A percentile compares a stretch with the other conserved stretches of the same genome.
Conservation (phyloP, 768 basidiomycete species). For the Daedaleopsis sinensis region DNA sequence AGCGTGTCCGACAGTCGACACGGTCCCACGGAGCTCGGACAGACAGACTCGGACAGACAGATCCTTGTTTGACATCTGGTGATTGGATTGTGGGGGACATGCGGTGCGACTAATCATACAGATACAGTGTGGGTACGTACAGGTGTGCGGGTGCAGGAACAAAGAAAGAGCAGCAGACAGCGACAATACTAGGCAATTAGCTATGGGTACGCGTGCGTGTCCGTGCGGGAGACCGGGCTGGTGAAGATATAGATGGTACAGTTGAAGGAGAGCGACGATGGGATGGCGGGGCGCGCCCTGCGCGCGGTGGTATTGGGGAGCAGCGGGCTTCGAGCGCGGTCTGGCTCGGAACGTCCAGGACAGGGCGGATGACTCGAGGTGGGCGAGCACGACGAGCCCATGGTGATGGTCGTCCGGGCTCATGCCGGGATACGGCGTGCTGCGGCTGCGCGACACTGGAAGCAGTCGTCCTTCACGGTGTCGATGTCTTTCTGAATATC, state of each 20-base stretch:
- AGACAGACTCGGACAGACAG: too few relatives aligned
- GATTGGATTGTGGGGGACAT: not conserved
- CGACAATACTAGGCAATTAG: constrained; percentile 13
- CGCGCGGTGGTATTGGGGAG: not conserved
- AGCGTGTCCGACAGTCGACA: too few relatives aligned
- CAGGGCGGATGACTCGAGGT: not conserved
- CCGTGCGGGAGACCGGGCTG: constrained; percentile 1
- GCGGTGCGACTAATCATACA: constrained; percentile 2
- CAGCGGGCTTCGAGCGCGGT: not conserved
- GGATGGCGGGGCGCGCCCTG: not conserved
- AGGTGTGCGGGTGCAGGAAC: not conserved
- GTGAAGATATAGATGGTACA: not conserved
- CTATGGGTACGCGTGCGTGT: constrained; percentile 14
- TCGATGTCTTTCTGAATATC: constrained; percentile 75
- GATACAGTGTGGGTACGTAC: not conserved
- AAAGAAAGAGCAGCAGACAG: constrained; percentile 10
- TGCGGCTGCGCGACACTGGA: constrained; percentile 65
- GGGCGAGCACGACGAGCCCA: constrained; percentile 2
- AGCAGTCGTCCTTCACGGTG: constrained; percentile 71
- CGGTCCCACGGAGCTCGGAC: too few relatives aligned
- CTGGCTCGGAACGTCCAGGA: not conserved
- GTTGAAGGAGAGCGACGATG: not conserved
- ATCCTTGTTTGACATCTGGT: too few relatives aligned
- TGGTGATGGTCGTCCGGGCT: not conserved
- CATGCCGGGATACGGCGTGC: constrained; percentile 34